Base-by-base conservation (phyloP, 495 filamentous ascomycete genomes). In the Annulohypoxylon stygium region DNA sequence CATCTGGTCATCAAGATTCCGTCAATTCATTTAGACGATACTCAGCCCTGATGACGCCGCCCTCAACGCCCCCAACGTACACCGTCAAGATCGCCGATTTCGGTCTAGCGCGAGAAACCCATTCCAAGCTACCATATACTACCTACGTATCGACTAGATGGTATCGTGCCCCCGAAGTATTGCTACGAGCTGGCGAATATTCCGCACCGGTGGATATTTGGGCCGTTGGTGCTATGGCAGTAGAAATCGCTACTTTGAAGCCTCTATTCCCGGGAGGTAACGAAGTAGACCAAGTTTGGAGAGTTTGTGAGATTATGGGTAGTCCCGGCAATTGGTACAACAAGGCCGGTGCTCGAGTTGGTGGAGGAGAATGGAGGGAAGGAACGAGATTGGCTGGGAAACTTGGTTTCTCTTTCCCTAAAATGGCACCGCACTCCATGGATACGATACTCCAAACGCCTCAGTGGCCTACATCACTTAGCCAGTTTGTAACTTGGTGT, bases 71-170 rank as follows among this genome's bases (percentile, higher is more conserved):
- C 37, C 95, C 95, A 5, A 86, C 90, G 0, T 98, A 98, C 81
- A 93, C 95, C 1, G 95, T 99, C 62, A 99, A 99, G 84, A 97
- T 99, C 78, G 97, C 97, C 71, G 97, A 99, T 83, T 99, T 99
- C 82, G 97, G 97, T 67, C 88, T 99, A n/a, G 97, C 97, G 9
- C 88, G 97, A 66, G 97, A 99, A 81, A 99, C 94, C 0, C 93
- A 97, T 78, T 98, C 97, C 6, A 97, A 94, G 79, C 86, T 97
- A 20, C 93, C 96, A 0, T 99, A 97, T 81, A 99, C 97, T 0
- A 99, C 97, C 12, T 99, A 99, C 75, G 97, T 99, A 37, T 99
- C 97, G 0, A 99, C 97, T 4, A 84, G 97, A 71, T 99, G 97
- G 97, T 99, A 99, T 76, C 93, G 97, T 53, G 97, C 97, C 4